A percentile compares a stretch with the other conserved stretches of the same genome.
Evolutionary conservation across 192 early-diverging fungal genomes (phyloP).

Genomic region (Rhizoclosmatium sp.): DNA sequence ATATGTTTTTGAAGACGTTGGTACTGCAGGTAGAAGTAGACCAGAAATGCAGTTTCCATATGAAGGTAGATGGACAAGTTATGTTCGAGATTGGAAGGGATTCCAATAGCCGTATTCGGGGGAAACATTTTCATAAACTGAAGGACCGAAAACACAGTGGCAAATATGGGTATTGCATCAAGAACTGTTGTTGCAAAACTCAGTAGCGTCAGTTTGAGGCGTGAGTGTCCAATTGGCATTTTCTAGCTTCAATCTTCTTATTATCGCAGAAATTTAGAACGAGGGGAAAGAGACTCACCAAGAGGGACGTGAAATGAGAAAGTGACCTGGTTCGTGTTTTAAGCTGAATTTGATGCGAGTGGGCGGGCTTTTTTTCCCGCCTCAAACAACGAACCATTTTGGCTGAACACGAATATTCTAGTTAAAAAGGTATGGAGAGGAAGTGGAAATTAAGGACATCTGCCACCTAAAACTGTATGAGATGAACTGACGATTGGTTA

Average conservation of each 20-base stretch:
- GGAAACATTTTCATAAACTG: conserved; percentile 11
- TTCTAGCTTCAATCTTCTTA: not conserved
- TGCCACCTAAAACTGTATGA: no score
- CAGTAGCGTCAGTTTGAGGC: not conserved
- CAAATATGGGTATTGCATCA: conserved; percentile 21
- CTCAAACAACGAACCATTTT: no score
- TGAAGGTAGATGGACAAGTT: conserved; percentile 11
- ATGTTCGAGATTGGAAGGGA: not conserved
- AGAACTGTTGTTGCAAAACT: not conserved
- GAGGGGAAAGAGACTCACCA: no score
- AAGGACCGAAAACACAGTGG: conserved; percentile 2
- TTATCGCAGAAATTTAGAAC: no score
- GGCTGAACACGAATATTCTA: no score
- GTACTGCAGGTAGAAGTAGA: conserved; percentile 31
- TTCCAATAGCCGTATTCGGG: not conserved
- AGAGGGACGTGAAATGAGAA: no score
- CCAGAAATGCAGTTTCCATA: conserved; percentile 28
- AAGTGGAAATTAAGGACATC: no score
- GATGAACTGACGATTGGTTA: no score
- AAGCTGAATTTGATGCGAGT: no score
- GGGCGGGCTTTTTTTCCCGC: no score
- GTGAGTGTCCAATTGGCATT: conserved; percentile 7
- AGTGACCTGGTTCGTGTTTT: no score
- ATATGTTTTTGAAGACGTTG: conserved; percentile 23
- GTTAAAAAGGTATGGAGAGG: no score